Evolutionary conservation across 176 grass and related monocot species (phyloP), one percentile per base, ranked within the genome.

Genomic region (Ensete ventricosum): DNA sequence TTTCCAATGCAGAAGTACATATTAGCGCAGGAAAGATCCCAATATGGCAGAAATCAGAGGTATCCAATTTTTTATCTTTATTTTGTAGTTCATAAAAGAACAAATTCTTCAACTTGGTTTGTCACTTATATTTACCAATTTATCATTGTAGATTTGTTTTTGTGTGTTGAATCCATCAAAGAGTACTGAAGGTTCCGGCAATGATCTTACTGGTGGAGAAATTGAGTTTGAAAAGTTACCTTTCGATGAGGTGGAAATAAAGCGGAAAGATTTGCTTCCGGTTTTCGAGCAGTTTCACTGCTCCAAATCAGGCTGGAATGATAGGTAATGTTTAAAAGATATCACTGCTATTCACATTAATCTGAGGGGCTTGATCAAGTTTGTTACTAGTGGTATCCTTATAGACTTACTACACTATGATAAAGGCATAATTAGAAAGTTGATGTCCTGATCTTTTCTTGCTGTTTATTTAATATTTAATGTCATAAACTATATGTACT

Each of bases 1-100:
- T 99, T 27, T 89, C 91, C 79, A 99, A 99, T 86, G 96, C 96
- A 64, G 96, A 99, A 79, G 91, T 99, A 26, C 91, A 99, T 24
- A 88, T 99, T 72, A 95, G 53, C 77, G 86, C 88, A 0, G 90
- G 86, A 73, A 84, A 84, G 66, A 99, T 99, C 77, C 96, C 96
- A 71, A 86, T 99, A 54, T 99, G 96, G 91, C 91, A 95, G 86
- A 99, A 89, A 87, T 95, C 91, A 69, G 89, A 95, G 96, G 96
- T 99, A 80, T 25, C 14, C 8, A 26, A n/a, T 50, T 71, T 27
- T 16, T 24, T 85, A 9, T 60, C 17, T 16, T 67, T 67, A 75
- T 72, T 75, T 55, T 14, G 77, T 52, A 43, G 69, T 77, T 78
- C 54, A 63, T 77, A 67, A 73, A 52, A 84, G 20, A 51, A 25